Percentiles rank a stretch among this genome's conserved stretches.
Evolutionary conservation across 495 filamentous ascomycete genomes (phyloP).

Genomic region (Jackrogersella minutella): DNA sequence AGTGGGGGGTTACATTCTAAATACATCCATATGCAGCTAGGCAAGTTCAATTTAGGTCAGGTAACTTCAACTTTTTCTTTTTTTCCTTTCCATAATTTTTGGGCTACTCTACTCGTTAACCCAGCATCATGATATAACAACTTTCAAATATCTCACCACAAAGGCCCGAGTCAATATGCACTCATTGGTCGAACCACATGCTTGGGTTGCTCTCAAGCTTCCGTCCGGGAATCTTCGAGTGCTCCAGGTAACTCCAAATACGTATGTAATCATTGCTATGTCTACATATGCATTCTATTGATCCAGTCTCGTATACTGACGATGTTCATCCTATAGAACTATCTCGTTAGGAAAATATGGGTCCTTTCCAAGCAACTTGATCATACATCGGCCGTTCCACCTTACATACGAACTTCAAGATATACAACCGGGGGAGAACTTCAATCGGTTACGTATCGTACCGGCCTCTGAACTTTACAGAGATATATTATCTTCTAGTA

Average conservation of each 20-base stretch:
- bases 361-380: slow-evolving; percentile 80
- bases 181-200: slow-evolving; percentile 64
- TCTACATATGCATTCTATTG: slow-evolving; percentile 27
- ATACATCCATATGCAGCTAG: slow-evolving; percentile 11
- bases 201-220: slow-evolving; percentile 70
- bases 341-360: slow-evolving; percentile 92
- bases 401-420: slow-evolving; percentile 90
- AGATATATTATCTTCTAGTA: slow-evolving; percentile 71
- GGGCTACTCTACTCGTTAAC: not conserved
- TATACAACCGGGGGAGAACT: slow-evolving; percentile 60
- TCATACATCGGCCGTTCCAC: slow-evolving; percentile 88
- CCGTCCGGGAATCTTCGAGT: slow-evolving; percentile 72
- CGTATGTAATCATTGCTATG: slow-evolving; percentile 67
- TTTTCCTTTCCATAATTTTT: slow-evolving; percentile 1
- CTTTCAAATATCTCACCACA: slow-evolving; percentile 8
- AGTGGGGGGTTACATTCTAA: slow-evolving; percentile 13
- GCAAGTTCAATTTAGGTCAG: not conserved
- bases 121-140: not conserved
- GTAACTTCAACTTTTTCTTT: not conserved
- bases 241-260: slow-evolving; percentile 73
- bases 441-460: slow-evolving; percentile 75
- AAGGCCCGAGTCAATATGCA: slow-evolving; percentile 37
- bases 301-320: slow-evolving; percentile 34
- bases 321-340: slow-evolving; percentile 59
- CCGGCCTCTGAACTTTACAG: slow-evolving; percentile 82